Base-by-base conservation (phyloP, 2,329 filamentous ascomycete genomes). In the Rugonectria rugulosa region DNA sequence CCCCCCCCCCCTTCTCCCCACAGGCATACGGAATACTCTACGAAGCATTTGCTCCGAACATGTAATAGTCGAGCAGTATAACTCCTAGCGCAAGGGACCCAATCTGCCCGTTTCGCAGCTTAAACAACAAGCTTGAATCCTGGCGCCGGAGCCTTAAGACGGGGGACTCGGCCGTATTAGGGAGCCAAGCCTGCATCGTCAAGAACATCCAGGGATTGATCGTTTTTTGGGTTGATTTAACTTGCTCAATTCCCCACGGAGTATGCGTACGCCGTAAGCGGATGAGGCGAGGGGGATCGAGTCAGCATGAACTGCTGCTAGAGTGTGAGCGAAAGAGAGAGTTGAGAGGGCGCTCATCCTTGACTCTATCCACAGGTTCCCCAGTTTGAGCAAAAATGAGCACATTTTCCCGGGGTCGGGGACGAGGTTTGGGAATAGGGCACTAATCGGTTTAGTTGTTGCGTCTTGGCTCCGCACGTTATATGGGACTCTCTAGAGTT, bases 331-430 rank as follows among this genome's bases (percentile, higher is more conserved):
- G n/a, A n/a, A n/a, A n/a, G n/a, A n/a, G n/a, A n/a, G n/a, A 41
- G 11, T 20, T 26, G 38, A 26, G 12, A n/a, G 20, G 31, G 6
- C 31, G 6, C 11, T 14, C 31, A 34, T 14, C 6, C 10, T 41
- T 15, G 38, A 41, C 21, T 47, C 43, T 31, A 24, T 47, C 29
- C 10, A 47, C n/a, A 10, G 8, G 10, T 19, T 34, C 24, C 41
- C 61, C 21, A 19, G 47, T 57, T 58, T 72, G 72, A 73, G 72
- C 72, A 73, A 52, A 49, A 71, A 72, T 74, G 72, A 73, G 72
- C 72, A 74, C 60, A 68, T 74, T 73, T 73, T 69, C 57, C 61
- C 32, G 60, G 63, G 67, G 46, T 64, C 43, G 48, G 24, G 31
- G n/a, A 5, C 43, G 48, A 21, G 31, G n/a, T 4, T 49, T 56